Evolutionary conservation across 1,284 basidiomycete species (phyloP), one percentile per base, ranked within the genome.

Genomic region (Ustilago tritici): DNA sequence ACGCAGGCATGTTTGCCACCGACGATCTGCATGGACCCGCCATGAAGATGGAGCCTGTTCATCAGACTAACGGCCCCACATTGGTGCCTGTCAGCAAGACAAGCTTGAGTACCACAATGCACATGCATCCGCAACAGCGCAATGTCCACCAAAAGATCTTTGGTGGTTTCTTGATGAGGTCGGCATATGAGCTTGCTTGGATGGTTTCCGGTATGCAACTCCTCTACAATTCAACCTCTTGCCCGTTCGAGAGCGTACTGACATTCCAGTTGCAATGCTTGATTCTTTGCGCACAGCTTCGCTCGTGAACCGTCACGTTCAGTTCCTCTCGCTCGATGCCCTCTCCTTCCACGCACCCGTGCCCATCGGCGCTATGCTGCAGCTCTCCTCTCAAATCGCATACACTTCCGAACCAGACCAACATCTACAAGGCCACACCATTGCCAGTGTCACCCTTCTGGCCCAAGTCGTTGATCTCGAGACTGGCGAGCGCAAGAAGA

Each of bases 171-270:
- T 66, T 84, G n/a, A 84, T 84, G 79, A 65, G 69, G 10, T 70
- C 76, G 19, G 84, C 86, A 0, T 87, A 86, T 79, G 87, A 87
- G 71, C 76, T 85, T 1, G 87, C 86, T 2, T 87, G 83, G 75
- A 80, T 85, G 65, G 83, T 77, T 1, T 85, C 82, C 0, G 83
- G 82, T 66, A 60, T 61, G 58, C 68, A 9, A 34, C 41, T 35
- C 17, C 3, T 28, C 56, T 35, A 36, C 6, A 9, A 7, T 17
- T 14, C 15, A 17, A 1, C 11, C 7, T 9, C 9, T 19, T 34
- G 36, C 52, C 34, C 6, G 6, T 31, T 23, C 9, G 9, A 34
- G n/a, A 58, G 2, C 23, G 3, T 58, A 32, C 56, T 62, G 62
- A 83, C 19, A 41, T 5, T 4, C 23, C 14, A 1, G 7, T 7